Conservation (phyloP, 305 asterid species). For the Fraxinus ornus region DNA sequence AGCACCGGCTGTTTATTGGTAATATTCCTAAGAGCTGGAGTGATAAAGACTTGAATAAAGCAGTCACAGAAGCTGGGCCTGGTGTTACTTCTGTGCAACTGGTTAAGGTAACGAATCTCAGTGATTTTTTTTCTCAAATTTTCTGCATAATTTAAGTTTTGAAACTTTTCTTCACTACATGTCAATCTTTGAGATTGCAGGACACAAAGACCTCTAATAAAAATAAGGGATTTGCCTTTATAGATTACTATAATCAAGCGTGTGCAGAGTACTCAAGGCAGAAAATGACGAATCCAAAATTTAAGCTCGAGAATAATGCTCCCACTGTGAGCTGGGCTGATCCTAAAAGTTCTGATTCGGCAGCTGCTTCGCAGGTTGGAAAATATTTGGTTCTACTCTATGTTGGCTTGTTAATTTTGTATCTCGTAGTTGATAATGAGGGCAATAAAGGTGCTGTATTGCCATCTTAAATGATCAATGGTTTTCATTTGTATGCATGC, state of each 20-base stretch:
- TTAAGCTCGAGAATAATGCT: constrained; percentile 50
- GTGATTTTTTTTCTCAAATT: neutral
- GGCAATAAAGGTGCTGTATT: neutral
- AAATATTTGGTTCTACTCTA: neutral
- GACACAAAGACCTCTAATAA: constrained; percentile 43
- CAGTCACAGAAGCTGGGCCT: constrained; percentile 40
- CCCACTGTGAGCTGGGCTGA: constrained; percentile 68
- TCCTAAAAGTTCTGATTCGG: constrained; percentile 47
- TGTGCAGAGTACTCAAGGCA: constrained; percentile 54
- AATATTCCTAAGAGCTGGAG: constrained; percentile 52
- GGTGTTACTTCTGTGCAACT: constrained; percentile 45
- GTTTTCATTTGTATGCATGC: neutral
- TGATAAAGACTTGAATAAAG: constrained; percentile 41
- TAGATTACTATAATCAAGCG: constrained; percentile 52
- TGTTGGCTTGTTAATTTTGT: neutral
- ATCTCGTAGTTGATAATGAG: neutral
- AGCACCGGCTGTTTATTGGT: constrained; percentile 46
- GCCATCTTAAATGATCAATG: neutral
- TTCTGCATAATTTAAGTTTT: neutral
- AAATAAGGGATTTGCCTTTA: constrained; percentile 52
- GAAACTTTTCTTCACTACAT: neutral
- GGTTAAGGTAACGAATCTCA: constrained; percentile 32
- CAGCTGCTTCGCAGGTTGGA: constrained; percentile 31
- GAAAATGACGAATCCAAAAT: constrained; percentile 42
- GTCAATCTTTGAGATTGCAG: constrained; percentile 24